Evolutionary conservation across 306 rosid species (phyloP).

Genomic region (Acacia confusa): DNA sequence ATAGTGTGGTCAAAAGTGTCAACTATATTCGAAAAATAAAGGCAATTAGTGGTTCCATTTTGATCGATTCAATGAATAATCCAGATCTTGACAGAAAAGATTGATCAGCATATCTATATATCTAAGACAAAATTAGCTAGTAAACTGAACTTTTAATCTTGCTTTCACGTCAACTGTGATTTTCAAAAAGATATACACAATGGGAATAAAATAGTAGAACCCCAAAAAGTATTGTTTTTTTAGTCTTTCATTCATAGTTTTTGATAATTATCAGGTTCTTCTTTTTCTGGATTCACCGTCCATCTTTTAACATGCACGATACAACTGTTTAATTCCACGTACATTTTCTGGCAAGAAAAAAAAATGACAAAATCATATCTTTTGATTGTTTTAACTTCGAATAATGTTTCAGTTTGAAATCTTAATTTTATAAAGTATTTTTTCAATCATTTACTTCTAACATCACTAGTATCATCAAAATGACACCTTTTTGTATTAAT

Average conservation of each 20-base stretch:
- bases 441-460: too few species aligned
- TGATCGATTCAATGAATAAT: conserved; percentile 6
- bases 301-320: background rate
- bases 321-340: too few species aligned
- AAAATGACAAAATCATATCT: too few species aligned
- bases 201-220: background rate
- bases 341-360: too few species aligned
- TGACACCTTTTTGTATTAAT: too few species aligned
- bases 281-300: background rate
- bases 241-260: background rate
- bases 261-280: too few species aligned
- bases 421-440: too few species aligned
- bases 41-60: background rate
- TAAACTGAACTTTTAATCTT: background rate
- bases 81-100: background rate
- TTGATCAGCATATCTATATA: background rate
- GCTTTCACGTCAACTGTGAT: background rate
- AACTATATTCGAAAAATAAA: background rate
- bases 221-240: background rate
- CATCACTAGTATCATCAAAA: too few species aligned
- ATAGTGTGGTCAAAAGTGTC: background rate
- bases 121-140: background rate
- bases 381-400: too few species aligned
- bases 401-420: too few species aligned
- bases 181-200: background rate